Conservation (phyloP, 768 basidiomycete genomes). For the Coprinopsis cinerea region DNA sequence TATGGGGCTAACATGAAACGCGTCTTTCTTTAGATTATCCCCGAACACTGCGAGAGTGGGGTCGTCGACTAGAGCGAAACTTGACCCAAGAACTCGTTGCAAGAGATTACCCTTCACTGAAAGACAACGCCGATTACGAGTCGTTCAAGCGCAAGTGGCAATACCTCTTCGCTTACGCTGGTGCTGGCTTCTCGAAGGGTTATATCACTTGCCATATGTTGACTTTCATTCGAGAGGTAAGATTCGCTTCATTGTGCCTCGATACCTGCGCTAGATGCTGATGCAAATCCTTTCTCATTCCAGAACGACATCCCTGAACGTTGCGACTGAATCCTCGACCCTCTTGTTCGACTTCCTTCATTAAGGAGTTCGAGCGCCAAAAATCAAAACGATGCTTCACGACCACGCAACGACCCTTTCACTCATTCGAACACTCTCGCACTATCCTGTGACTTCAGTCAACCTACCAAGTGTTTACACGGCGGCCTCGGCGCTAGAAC, state of each 20-base stretch:
- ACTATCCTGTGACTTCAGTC: too few species aligned
- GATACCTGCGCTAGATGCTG: not conserved
- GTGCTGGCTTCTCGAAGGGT: slow-evolving; percentile 72
- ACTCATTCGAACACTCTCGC: too few species aligned
- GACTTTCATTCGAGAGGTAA: slow-evolving; percentile 60
- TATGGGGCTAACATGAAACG: slow-evolving; percentile 11
- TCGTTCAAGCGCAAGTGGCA: slow-evolving; percentile 80
- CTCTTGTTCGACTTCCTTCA: too few species aligned
- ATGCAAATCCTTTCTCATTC: not conserved
- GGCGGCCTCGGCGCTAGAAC: not conserved
- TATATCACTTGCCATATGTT: slow-evolving; percentile 84
- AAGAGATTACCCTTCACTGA: slow-evolving; percentile 55
- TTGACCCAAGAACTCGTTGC: slow-evolving; percentile 51
- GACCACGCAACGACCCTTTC: not conserved
- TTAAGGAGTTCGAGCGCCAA: slow-evolving; percentile 1
- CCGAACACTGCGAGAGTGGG: slow-evolving; percentile 91
- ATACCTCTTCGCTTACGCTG: slow-evolving; percentile 79
- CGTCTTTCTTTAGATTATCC: slow-evolving; percentile 58
- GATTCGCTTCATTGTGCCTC: slow-evolving; percentile 22
- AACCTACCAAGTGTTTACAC: too few species aligned
- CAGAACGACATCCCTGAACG: slow-evolving; percentile 11
- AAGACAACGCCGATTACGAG: slow-evolving; percentile 51
- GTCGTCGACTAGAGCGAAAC: slow-evolving; percentile 65
- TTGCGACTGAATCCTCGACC: slow-evolving; percentile 16
- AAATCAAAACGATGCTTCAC: slow-evolving; percentile 1